Base-by-base conservation (phyloP, 352 stramenopile genomes). In the Globisporangium cylindrosporum region DNA sequence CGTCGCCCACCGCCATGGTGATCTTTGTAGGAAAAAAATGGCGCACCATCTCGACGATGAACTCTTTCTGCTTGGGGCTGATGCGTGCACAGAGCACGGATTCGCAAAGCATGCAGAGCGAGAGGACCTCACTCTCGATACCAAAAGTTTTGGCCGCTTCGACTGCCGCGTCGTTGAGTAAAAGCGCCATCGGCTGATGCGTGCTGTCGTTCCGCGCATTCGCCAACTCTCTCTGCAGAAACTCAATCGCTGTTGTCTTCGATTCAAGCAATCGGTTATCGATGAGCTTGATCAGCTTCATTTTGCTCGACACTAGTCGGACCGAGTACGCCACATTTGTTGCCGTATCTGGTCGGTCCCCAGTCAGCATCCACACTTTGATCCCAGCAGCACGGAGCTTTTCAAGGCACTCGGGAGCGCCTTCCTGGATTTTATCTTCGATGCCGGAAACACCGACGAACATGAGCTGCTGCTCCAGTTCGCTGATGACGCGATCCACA, bases 21-120 rank as follows among this genome's bases (percentile, higher is more conserved):
- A 92, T 71, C 53, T 91, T 82, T 63, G 75, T 32, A 6, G 77
- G 73, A 6, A 46, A 84, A 10, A 76, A 73, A 6, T 55, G 70
- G 8, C 81, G 82, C 24, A 99, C 95, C 73, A 99, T 90, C 34
- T 94, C 87, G 10, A 99, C 92, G 12, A 99, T 86, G n/a, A 98
- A 81, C 14, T 97, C 92, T 70, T 99, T 99, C 77, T 99, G 97
- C 65, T 97, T 95, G 14, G 97, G 97, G 64, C 89, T 98, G 9
- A 99, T 98, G 48, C 97, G 90, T 48, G 95, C 98, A 51, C 95
- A 98, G 62, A 99, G 94, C 1, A 99, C 97, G 24, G 94, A 96
- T 36, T 97, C 81, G 63, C 93, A 98, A 73, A 71, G 96, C 74
- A 78, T 78, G 18, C 78, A 89, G 1, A 88, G 56, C 4, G 73